phyloP scores from a whole-genome alignment of 2,329 filamentous ascomycete genomes.

The Aaosphaeria pasadenensis region DNA sequence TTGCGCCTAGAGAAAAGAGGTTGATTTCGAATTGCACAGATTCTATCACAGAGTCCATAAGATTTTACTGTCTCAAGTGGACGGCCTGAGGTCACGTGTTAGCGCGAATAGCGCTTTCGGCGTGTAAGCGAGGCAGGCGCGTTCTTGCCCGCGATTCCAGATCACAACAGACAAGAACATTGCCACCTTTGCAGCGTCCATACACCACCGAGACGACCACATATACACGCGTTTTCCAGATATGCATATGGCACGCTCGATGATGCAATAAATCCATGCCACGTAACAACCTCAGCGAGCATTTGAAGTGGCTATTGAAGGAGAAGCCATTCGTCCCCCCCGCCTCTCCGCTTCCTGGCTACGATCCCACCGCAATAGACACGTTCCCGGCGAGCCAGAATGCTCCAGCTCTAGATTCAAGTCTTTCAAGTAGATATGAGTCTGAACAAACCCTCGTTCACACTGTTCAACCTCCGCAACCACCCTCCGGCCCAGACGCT shows the following conservation, averaged over 20 bases:
- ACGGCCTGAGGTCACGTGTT: constrained; percentile 3
- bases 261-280: constrained; percentile 42
- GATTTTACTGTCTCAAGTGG: neutral
- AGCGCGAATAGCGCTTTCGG: constrained; percentile 24
- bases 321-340: constrained; percentile 46
- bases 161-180: constrained; percentile 15
- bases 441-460: no score
- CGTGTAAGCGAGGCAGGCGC: constrained; percentile 16
- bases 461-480: no score
- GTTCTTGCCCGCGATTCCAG: constrained; percentile 5
- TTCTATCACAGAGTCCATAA: neutral
- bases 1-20: neutral
- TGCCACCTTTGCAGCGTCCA: constrained; percentile 7
- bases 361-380: constrained; percentile 20
- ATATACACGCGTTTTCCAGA: neutral
- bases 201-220: constrained; percentile 15
- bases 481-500: no score
- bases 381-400: constrained; percentile 2
- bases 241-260: constrained; percentile 6
- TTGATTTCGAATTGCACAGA: neutral
- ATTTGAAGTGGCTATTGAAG: constrained; percentile 48
- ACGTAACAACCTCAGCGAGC: constrained; percentile 47
- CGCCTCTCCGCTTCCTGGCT: constrained; percentile 23
- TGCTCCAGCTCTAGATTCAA: no score
- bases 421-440: no score